Evolutionary conservation across 148 eudicot genomes (phyloP), one percentile per base, ranked within the genome.

Genomic region (Chenopodium quinoa): DNA sequence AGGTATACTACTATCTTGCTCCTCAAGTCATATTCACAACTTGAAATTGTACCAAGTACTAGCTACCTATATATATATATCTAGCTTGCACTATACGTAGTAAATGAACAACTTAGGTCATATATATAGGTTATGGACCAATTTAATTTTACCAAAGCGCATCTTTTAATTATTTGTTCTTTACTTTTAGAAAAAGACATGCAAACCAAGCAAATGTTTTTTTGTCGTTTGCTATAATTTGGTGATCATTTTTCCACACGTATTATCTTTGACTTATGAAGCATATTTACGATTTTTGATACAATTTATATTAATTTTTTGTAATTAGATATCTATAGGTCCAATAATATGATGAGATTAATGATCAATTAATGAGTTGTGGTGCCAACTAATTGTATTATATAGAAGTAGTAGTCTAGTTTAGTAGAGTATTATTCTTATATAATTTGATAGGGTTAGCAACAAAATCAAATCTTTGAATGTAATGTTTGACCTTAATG

Each of bases 221-320:
- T 56, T 56, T 56, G 67, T 76, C 78, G 44, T 60, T 56, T 32
- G n/a, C 46, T 31, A 56, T 31, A 32, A 22, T 79, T 72, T 23
- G 34, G 71, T 56, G 19, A 79, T 71, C 76, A 71, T 79, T 73
- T 9, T 73, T 72, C 58, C 78, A 81, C 79, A 66, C 75, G 83
- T 60, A 48, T 66, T 60, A 48, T 52, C n/a, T 81, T 65, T 81
- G 78, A 81, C 83, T 75, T 74, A 10, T 40, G 78, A 34, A 44
- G 40, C n/a, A 7, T 20, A n/a, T 40, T 8, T 27, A n/a, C 37
- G 9, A 14, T 25, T 73, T 78, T 40, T 73, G 2, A 63, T 60
- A 72, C 66, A 37, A 13, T n/a, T 64, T 47, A 62, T 6, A 10
- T 22, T 76, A 2, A 60, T 60, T 32, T 32, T 2, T 12, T 13